Base-by-base conservation (phyloP, 192 early-diverging fungal genomes). In the Entomortierella parvispora region DNA sequence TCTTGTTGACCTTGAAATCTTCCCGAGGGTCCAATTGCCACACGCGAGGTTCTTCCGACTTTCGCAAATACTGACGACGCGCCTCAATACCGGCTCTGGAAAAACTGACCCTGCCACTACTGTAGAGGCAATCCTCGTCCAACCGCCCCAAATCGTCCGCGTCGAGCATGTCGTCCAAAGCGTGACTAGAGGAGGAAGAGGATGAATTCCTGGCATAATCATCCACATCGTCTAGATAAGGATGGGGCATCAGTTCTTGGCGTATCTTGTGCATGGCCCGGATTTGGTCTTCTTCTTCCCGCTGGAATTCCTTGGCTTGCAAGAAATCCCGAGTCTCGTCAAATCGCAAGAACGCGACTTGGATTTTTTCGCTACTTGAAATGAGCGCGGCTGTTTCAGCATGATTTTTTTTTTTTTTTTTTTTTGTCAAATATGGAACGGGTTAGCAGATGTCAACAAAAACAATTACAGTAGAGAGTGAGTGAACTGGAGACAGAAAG, bases 1-100 rank as follows among this genome's bases (percentile, higher is more conserved):
- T 40, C 54, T 77, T 62, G 28, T 48, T 64, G 15, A 65, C 74
- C 61, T 64, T 68, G 49, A 77, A 77, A 46, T 77, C 74, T 2
- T 77, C 66, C 0, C 74, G 44, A 14, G 74, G 74, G 29, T 77
- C 74, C 54, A 77, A 28, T n/a, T 68, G 40, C 74, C 74, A 77
- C 20, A 64, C 43, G 6, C 63, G 23, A 26, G 65, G 74, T 18
- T 77, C 59, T 20, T 68, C 49, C 10, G 74, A 68, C 43, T 56
- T 63, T 33, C 74, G 58, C 26, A 77, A 25, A 17, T 77, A 65
- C 11, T 26, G 34, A 4, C 26, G 56, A 2, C 20, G 26, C 2
- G 49, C 42, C 18, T 58, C 48, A 28, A 61, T 42, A n/a, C 49
- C 58, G 29, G 45, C 48, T 17, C 55, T 48, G 7, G 54, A 57